phyloP scores from a whole-genome alignment of 2,329 filamentous ascomycete species.

The Phoma herbarum region DNA sequence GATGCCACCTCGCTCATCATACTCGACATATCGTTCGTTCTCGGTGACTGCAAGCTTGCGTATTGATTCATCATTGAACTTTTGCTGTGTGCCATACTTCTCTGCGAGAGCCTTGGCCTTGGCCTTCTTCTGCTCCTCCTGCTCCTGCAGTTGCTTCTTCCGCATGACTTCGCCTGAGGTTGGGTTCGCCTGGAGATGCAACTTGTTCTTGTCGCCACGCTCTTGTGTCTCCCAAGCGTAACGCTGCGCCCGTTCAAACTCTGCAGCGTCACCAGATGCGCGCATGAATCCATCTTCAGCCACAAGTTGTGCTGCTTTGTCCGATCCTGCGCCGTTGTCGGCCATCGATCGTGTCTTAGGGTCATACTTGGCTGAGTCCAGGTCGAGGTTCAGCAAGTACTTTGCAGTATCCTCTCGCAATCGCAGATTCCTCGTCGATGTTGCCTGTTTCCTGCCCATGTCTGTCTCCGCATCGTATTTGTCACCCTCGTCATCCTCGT shows the following conservation, averaged over 20 bases:
- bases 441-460: slow-evolving; percentile 93
- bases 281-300: slow-evolving; percentile 94
- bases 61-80: slow-evolving; percentile 68
- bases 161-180: slow-evolving; percentile 87
- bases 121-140: slow-evolving; percentile 72
- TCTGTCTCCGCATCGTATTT: slow-evolving; percentile 93
- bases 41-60: slow-evolving; percentile 76
- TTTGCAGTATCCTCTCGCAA: slow-evolving; percentile 97
- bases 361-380: slow-evolving; percentile 97
- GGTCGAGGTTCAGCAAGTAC: slow-evolving; percentile 91
- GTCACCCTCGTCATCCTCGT: slow-evolving; percentile 64
- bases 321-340: slow-evolving; percentile 80
- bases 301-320: slow-evolving; percentile 81
- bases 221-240: slow-evolving; percentile 98
- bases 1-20: slow-evolving; percentile 87
- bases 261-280: slow-evolving; percentile 87
- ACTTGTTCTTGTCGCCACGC: slow-evolving; percentile 75
- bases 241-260: slow-evolving; percentile 87
- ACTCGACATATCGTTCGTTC: slow-evolving; percentile 89
- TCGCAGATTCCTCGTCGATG: slow-evolving; percentile 86
- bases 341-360: slow-evolving; percentile 94
- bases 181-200: slow-evolving; percentile 95
- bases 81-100: slow-evolving; percentile 79
- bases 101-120: slow-evolving; percentile 76
- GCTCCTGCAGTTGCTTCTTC: slow-evolving; percentile 80